These are phyloP conservation scores for Curvularia eragrostidis DNA, from an alignment of 2,329 filamentous ascomycete genomes.

Conservation along the genomic window DNA sequence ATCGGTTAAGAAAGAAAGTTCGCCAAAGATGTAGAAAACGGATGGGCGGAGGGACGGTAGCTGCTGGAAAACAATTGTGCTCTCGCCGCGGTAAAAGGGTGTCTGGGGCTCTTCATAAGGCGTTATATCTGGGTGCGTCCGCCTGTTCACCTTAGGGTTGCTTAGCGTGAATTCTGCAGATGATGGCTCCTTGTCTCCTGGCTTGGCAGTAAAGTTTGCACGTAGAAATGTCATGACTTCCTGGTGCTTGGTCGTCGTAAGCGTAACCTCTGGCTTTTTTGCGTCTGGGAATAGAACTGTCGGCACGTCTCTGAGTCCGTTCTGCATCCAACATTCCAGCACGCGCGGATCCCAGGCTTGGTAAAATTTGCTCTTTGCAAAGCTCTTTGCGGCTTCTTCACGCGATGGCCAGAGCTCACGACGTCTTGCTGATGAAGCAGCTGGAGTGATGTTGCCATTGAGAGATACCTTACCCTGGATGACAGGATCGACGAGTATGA, in stretches of 20 bases:
- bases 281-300: slow-evolving; percentile 63
- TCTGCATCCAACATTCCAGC: slow-evolving; percentile 72
- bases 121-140: slow-evolving; percentile 54
- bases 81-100: slow-evolving; percentile 73
- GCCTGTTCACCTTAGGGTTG: slow-evolving; percentile 44
- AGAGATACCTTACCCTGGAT: slow-evolving; percentile 62
- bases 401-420: slow-evolving; percentile 85
- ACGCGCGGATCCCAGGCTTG: slow-evolving; percentile 81
- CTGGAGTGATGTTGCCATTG: slow-evolving; percentile 53
- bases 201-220: slow-evolving; percentile 60
- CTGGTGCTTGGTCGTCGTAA: slow-evolving; percentile 85
- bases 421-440: slow-evolving; percentile 70
- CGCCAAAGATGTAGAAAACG: slow-evolving; percentile 69
- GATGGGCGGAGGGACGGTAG: slow-evolving; percentile 69
- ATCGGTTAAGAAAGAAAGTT: slow-evolving; percentile 61
- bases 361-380: slow-evolving; percentile 77
- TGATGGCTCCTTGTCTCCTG: slow-evolving; percentile 55
- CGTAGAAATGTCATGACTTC: slow-evolving; percentile 82
- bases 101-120: slow-evolving; percentile 43
- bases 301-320: slow-evolving; percentile 78
- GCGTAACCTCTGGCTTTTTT: slow-evolving; percentile 64
- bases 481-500: slow-evolving; percentile 86
- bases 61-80: slow-evolving; percentile 61
- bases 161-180: slow-evolving; percentile 36
- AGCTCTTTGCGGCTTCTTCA: slow-evolving; percentile 69